phyloP scores from a whole-genome alignment of 192 early-diverging fungal genomes.

The Obelidium mucronatum region DNA sequence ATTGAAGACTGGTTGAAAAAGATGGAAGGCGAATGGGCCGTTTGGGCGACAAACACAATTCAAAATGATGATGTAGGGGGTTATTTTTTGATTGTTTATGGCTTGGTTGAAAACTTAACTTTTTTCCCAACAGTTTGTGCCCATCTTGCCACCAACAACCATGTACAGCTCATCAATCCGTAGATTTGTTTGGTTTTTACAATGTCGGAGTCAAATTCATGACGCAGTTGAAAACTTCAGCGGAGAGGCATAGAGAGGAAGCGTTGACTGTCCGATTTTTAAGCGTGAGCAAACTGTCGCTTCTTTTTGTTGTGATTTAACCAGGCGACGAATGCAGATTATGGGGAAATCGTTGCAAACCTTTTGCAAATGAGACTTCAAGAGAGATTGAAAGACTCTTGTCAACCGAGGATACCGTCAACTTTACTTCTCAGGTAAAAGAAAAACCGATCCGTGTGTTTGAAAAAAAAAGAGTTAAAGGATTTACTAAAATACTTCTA shows the following conservation, averaged over 20 bases:
- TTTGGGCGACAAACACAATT: slow-evolving; percentile 75
- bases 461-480: too few species aligned
- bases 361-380: slow-evolving; percentile 1
- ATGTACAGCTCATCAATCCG: slow-evolving; percentile 79
- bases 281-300: slow-evolving; percentile 62
- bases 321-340: neutral
- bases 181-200: slow-evolving; percentile 83
- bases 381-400: slow-evolving; percentile 12
- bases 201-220: slow-evolving; percentile 75
- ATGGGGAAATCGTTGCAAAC: slow-evolving; percentile 21
- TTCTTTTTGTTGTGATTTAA: neutral
- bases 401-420: too few species aligned
- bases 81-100: slow-evolving; percentile 11
- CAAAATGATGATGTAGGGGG: slow-evolving; percentile 67
- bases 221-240: slow-evolving; percentile 71
- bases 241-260: slow-evolving; percentile 50
- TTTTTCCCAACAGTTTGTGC: slow-evolving; percentile 42
- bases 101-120: too few species aligned
- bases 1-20: slow-evolving; percentile 72
- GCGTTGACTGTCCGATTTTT: slow-evolving; percentile 71
- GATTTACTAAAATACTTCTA: too few species aligned
- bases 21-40: slow-evolving; percentile 68
- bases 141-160: slow-evolving; percentile 50
- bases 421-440: too few species aligned
- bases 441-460: too few species aligned